Percentiles rank a stretch among this genome's conserved stretches.
Conservation (phyloP, 2,329 filamentous ascomycete species). For the Truncatella angustata region DNA sequence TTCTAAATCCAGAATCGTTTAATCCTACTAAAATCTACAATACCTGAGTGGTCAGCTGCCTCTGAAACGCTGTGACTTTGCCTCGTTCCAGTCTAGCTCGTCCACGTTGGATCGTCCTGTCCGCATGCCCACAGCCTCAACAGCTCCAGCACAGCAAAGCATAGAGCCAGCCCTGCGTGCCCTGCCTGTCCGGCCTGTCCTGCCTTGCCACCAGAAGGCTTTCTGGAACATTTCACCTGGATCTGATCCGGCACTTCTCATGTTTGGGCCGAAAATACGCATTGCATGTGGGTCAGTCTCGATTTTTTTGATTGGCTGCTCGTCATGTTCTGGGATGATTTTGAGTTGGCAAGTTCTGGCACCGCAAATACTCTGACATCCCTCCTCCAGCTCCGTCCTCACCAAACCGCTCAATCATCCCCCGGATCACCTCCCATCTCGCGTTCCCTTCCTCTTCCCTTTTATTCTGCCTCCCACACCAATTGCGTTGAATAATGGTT, state of each 20-base stretch:
- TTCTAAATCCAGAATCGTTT: neutral
- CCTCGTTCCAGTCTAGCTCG: neutral
- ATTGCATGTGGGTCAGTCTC: constrained; percentile 18
- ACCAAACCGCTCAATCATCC: constrained; percentile 11
- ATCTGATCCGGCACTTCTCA: neutral
- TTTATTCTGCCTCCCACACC: constrained; percentile 19
- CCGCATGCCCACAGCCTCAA: neutral
- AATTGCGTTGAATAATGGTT: constrained; percentile 21
- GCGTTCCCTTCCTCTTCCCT: constrained; percentile 20
- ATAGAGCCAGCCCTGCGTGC: no score
- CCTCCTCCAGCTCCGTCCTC: constrained; percentile 9
- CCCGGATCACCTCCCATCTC: constrained; percentile 18
- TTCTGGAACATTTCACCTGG: neutral
- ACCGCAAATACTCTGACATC: neutral
- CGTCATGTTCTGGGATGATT: neutral
- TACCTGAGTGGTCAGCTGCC: constrained; percentile 6
- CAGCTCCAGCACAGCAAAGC: neutral
- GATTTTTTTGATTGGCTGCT: constrained; percentile 42
- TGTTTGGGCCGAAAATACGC: constrained; percentile 16
- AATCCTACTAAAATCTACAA: neutral
- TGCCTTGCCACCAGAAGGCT: no score
- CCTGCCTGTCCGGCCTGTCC: no score
- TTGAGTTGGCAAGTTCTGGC: constrained; percentile 1
- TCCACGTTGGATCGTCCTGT: neutral
- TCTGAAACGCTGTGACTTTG: constrained; percentile 1